Base-by-base conservation (phyloP, 345 rosid species). In the Draba incana region DNA sequence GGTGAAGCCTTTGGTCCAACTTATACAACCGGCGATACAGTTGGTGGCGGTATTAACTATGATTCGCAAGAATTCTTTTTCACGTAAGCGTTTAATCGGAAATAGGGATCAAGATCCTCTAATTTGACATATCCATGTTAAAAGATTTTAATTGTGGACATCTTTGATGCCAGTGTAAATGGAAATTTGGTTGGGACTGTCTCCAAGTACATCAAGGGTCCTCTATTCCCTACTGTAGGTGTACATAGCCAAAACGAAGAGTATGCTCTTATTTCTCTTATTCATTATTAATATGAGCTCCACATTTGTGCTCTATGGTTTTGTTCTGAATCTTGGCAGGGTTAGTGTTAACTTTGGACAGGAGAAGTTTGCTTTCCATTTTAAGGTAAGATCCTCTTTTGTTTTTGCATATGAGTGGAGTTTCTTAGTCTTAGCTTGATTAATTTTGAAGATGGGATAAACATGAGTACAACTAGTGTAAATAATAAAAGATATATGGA, bases 201-300 rank as follows among this genome's bases (percentile, higher is more conserved):
- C 47, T 38, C 63, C 65, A 88, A 88, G 81, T 84, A 84, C 30
- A 77, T 90, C 68, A 88, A 84, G 70, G 86, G 88, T 73, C 79
- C 89, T 66, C 75, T 90, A 57, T 87, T 80, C 61, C 98, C 96
- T 60, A 93, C 98, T 3, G 72, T 88, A 71, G 83, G 91, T 70
- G 96, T 93, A 78, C 96, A 93, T 76, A 93, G 97, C 84, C 96
- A 74, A 79, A 84, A 88, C 55, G 96, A 93, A 77, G 97, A 93
- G 97, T 93, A 88, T 69, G 92, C 64, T 27, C 27, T 45, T 62
- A 0, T 42, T 45, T 27, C 61, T 62, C 54, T 37, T 6, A 57
- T 57, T 52, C 46, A 33, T 14, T 57, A 10, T 50, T 48, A 20
- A 2, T 68, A 2, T 46, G 48, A 43, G 45, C 8, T 70, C 20